Conservation (phyloP, 345 rosid genomes). For the Anacardium occidentale region DNA sequence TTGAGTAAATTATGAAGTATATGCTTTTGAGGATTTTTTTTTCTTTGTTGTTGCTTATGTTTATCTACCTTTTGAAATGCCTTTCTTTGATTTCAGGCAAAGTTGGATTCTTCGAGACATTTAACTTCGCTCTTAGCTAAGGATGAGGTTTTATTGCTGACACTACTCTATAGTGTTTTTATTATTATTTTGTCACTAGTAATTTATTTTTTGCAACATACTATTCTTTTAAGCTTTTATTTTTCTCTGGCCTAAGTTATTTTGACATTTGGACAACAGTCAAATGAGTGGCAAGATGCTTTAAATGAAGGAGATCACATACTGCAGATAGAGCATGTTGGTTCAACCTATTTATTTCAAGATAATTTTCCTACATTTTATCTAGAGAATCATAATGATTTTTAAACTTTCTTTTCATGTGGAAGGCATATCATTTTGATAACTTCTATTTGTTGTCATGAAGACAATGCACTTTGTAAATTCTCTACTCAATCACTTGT, state of each 20-base stretch:
- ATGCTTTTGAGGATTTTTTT: not conserved
- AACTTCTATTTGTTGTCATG: no score
- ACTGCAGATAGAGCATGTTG: slow-evolving; percentile 39
- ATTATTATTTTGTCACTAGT: not conserved
- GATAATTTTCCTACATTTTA: not conserved
- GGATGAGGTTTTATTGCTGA: slow-evolving; percentile 31
- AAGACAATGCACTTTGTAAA: not conserved
- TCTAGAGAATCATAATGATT: not conserved
- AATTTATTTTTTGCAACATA: not conserved
- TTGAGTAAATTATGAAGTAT: not conserved
- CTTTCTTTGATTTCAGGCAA: slow-evolving; percentile 42
- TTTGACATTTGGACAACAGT: slow-evolving; percentile 31
- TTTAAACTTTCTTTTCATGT: not conserved
- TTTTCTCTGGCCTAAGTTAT: slow-evolving; percentile 12
- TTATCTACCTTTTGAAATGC: not conserved
- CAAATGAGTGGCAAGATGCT: slow-evolving; percentile 53
- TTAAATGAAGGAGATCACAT: slow-evolving; percentile 33
- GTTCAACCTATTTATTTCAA: not conserved
- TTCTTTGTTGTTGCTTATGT: not conserved
- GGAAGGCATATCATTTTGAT: not conserved
- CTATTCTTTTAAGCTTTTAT: not conserved
- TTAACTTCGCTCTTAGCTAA: slow-evolving; percentile 47
- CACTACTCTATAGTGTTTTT: not conserved
- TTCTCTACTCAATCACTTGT: not conserved
- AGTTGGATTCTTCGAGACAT: slow-evolving; percentile 50